Percentiles rank a stretch among this genome's conserved stretches.
Conservation (phyloP, 352 stramenopile species). For the Globisporangium acanthophoron region DNA sequence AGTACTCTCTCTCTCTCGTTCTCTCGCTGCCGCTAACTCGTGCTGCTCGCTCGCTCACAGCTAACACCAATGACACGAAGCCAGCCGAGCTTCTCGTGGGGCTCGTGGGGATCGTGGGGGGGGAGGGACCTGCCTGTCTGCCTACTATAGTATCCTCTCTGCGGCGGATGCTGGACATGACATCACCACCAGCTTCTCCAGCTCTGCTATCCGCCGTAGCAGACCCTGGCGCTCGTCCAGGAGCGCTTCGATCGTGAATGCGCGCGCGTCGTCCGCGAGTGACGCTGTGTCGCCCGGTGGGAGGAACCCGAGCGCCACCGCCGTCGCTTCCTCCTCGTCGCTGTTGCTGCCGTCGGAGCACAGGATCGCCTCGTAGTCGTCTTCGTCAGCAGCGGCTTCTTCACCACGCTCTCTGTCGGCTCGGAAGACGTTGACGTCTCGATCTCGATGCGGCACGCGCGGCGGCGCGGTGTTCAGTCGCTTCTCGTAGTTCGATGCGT, state of each 20-base stretch:
- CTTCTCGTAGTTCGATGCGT: conserved; percentile 31
- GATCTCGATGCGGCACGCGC: background rate
- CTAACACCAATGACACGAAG: conserved; percentile 11
- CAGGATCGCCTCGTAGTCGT: background rate
- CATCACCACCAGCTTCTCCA: conserved; percentile 27
- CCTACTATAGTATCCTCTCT: background rate
- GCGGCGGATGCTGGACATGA: conserved; percentile 4
- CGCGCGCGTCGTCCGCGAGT: background rate
- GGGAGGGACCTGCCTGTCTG: too few species aligned
- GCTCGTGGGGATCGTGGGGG: too few species aligned
- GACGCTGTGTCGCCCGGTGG: background rate
- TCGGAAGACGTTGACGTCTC: background rate
- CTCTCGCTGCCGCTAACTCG: background rate
- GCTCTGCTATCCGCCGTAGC: conserved; percentile 31
- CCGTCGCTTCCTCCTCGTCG: background rate
- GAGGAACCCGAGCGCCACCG: background rate
- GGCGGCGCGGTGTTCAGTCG: conserved; percentile 39
- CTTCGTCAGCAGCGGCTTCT: background rate
- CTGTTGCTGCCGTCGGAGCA: background rate
- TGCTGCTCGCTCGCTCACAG: conserved; percentile 2
- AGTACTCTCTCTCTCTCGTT: background rate
- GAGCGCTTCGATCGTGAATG: conserved; percentile 18
- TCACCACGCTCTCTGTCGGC: background rate
- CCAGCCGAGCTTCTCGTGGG: too few species aligned
- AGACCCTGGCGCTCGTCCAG: conserved; percentile 29